These are phyloP conservation scores for Hibiscus mutabilis DNA, from an alignment of 345 rosid genomes.

Conservation along the genomic window DNA sequence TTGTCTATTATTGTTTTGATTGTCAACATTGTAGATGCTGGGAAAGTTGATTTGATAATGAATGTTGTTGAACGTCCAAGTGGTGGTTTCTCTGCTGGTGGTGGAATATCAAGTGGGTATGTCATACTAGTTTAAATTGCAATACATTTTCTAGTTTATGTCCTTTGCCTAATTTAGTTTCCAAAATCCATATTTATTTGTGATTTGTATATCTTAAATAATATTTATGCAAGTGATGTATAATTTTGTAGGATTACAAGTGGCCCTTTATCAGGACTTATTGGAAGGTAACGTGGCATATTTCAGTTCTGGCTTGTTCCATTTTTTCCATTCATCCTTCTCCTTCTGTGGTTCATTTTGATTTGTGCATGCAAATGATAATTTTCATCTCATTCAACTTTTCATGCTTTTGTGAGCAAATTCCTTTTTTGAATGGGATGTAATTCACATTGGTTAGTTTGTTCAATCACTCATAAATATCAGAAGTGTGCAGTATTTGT, in stretches of 20 bases:
- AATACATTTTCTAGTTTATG: background rate
- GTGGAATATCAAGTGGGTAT: constrained; percentile 14
- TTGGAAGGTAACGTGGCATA: constrained; percentile 22
- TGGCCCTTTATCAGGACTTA: constrained; percentile 2
- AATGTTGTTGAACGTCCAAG: constrained; percentile 94
- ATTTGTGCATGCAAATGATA: background rate
- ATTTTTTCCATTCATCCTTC: constrained; percentile 5
- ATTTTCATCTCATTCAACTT: background rate
- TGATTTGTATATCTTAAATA: constrained; percentile 1
- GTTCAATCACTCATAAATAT: background rate
- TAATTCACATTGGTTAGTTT: background rate
- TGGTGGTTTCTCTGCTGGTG: constrained; percentile 7
- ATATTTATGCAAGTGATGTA: constrained; percentile 7
- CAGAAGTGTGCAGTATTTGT: background rate
- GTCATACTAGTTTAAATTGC: constrained; percentile 20
- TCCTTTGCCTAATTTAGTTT: background rate
- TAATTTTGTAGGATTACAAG: constrained; percentile 41
- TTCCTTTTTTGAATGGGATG: background rate
- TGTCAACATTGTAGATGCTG: constrained; percentile 40
- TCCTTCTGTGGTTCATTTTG: background rate
- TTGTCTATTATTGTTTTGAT: background rate
- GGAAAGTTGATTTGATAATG: constrained; percentile 88
- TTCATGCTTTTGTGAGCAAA: background rate
- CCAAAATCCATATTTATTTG: background rate
- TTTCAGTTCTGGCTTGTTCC: constrained; percentile 3